Evolutionary conservation across 2,329 filamentous ascomycete genomes (phyloP).

Genomic region (Scedosporium apiospermum): DNA sequence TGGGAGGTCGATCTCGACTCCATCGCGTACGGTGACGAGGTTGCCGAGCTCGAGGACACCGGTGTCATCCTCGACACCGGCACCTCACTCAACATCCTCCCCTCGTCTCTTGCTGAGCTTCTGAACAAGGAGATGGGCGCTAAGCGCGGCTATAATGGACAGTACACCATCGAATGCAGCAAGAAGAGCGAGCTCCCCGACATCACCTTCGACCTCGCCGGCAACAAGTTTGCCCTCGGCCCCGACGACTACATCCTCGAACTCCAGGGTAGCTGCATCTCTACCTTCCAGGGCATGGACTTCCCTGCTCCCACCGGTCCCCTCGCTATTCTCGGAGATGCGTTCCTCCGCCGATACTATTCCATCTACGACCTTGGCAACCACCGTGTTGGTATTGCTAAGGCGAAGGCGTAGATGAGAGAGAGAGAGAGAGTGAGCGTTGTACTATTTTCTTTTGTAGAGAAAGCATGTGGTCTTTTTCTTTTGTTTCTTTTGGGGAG

Average conservation of each 20-base stretch:
- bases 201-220: conserved; percentile 80
- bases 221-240: conserved; percentile 85
- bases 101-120: conserved; percentile 83
- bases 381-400: conserved; percentile 79
- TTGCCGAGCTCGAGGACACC: conserved; percentile 84
- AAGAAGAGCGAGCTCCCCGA: conserved; percentile 80
- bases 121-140: conserved; percentile 96
- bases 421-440: background rate
- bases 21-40: conserved; percentile 78
- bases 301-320: conserved; percentile 81
- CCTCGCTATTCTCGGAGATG: conserved; percentile 88
- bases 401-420: conserved; percentile 47
- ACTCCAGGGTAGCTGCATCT: conserved; percentile 91
- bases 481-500: background rate
- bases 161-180: conserved; percentile 87
- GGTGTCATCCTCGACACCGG: conserved; percentile 97
- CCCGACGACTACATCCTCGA: conserved; percentile 93
- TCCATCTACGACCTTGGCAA: conserved; percentile 93
- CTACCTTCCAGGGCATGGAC: conserved; percentile 95
- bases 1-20: conserved; percentile 97
- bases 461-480: background rate
- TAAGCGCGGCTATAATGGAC: conserved; percentile 95
- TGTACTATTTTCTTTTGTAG: background rate
- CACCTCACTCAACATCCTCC: conserved; percentile 93
- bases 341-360: conserved; percentile 79